These are phyloP conservation scores for Agroathelia rolfsii DNA, from an alignment of 1,284 basidiomycete species.

Conservation along the genomic window DNA sequence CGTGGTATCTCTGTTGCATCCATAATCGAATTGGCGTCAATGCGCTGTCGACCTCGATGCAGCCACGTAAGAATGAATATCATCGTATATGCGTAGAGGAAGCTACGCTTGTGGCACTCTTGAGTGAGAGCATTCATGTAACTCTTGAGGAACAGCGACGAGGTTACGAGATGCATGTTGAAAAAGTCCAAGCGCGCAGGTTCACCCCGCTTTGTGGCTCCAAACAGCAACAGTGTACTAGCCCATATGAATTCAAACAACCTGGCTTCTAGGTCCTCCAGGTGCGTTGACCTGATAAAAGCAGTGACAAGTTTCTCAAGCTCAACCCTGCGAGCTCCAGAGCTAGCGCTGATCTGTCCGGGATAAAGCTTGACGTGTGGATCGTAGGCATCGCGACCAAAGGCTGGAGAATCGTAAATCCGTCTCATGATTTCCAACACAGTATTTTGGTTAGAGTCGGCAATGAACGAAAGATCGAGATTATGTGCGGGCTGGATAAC, in stretches of 20 bases:
- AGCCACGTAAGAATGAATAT: conserved; percentile 33
- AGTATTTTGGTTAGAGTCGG: too few relatives aligned
- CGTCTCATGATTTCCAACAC: conserved; percentile 41
- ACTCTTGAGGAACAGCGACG: conserved; percentile 49
- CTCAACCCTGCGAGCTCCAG: conserved; percentile 23
- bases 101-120: conserved; percentile 28
- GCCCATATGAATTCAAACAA: conserved; percentile 46
- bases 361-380: conserved; percentile 31
- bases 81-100: conserved; percentile 41
- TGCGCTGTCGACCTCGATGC: conserved; percentile 53
- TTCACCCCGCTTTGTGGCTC: conserved; percentile 37
- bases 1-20: conserved; percentile 34
- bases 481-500: too few relatives aligned
- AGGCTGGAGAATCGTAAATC: conserved; percentile 47
- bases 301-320: too few relatives aligned
- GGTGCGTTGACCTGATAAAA: too few relatives aligned
- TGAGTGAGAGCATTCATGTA: conserved; percentile 30
- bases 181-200: conserved; percentile 58
- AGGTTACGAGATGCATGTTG: conserved; percentile 62
- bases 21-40: conserved; percentile 48
- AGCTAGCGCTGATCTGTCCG: too few relatives aligned
- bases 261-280: conserved; percentile 32
- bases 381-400: conserved; percentile 44
- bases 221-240: conserved; percentile 42
- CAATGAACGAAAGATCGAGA: too few relatives aligned